Evolutionary conservation across 2,329 filamentous ascomycete genomes (phyloP).

Genomic region (Microdochium trichocladiopsis): DNA sequence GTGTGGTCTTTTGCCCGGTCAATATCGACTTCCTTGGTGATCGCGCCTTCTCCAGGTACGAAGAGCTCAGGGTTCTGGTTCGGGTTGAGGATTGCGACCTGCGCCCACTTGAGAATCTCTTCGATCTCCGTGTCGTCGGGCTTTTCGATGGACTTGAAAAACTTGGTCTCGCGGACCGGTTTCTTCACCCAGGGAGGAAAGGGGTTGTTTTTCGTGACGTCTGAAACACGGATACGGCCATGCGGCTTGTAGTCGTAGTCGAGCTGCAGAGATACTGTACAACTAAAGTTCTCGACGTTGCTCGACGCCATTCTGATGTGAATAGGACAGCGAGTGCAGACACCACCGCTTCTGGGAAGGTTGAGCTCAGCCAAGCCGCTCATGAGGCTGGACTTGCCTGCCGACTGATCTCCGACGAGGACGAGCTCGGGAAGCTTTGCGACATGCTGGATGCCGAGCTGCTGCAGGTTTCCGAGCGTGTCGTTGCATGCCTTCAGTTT

Average conservation of each 20-base stretch:
- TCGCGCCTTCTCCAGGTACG: slow-evolving; percentile 40
- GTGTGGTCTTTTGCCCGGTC: slow-evolving; percentile 30
- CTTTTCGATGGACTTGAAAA: slow-evolving; percentile 54
- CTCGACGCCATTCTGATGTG: slow-evolving; percentile 65
- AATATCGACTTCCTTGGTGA: slow-evolving; percentile 27
- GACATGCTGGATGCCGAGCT: slow-evolving; percentile 64
- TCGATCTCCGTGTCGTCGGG: slow-evolving; percentile 55
- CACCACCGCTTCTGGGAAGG: slow-evolving; percentile 62
- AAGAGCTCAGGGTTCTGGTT: slow-evolving; percentile 42
- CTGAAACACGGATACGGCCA: slow-evolving; percentile 31
- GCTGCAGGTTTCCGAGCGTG: slow-evolving; percentile 59
- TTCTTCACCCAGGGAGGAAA: slow-evolving; percentile 61
- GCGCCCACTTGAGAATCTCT: slow-evolving; percentile 63
- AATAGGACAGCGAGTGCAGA: slow-evolving; percentile 75
- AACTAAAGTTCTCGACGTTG: slow-evolving; percentile 54
- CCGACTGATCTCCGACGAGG: slow-evolving; percentile 77
- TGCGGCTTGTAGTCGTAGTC: slow-evolving; percentile 52
- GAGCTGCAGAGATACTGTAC: slow-evolving; percentile 57
- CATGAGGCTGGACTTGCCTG: slow-evolving; percentile 66
- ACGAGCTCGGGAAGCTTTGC: slow-evolving; percentile 72
- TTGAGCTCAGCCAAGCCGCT: slow-evolving; percentile 63
- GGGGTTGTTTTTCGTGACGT: slow-evolving; percentile 41
- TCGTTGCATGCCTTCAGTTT: slow-evolving; percentile 59
- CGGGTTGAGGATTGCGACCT: slow-evolving; percentile 71
- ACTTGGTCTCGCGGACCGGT: slow-evolving; percentile 33